Conservation (phyloP, 1,139 yeast species). For the Candida sojae region DNA sequence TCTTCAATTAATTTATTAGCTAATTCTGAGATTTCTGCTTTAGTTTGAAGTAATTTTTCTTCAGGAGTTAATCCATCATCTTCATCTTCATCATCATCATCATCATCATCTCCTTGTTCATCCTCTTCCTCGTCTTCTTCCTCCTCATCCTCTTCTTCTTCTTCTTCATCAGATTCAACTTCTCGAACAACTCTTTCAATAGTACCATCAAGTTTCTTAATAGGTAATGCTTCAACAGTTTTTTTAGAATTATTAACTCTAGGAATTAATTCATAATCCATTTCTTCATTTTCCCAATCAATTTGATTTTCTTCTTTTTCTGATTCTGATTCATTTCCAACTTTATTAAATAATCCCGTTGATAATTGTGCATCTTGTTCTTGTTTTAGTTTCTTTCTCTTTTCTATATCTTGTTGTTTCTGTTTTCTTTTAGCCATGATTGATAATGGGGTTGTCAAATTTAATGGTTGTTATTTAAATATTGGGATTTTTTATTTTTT, state of each 20-base stretch:
- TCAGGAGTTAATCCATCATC: slow-evolving; percentile 52
- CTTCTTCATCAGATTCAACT: slow-evolving; percentile 28
- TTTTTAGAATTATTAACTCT: slow-evolving; percentile 43
- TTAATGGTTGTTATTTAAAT: neutral
- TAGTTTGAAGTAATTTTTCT: slow-evolving; percentile 59
- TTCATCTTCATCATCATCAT: slow-evolving; percentile 22
- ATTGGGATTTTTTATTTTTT: slow-evolving; percentile 5
- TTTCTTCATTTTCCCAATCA: slow-evolving; percentile 64
- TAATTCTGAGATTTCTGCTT: slow-evolving; percentile 81
- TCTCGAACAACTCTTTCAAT: slow-evolving; percentile 61
- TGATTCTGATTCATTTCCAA: slow-evolving; percentile 15
- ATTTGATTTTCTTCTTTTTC: slow-evolving; percentile 13
- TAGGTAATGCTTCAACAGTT: slow-evolving; percentile 76
- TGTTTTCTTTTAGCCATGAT: slow-evolving; percentile 47
- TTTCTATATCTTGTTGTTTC: slow-evolving; percentile 43
- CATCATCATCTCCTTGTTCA: slow-evolving; percentile 18
- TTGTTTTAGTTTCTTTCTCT: slow-evolving; percentile 53
- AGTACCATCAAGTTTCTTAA: slow-evolving; percentile 69
- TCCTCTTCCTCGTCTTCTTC: slow-evolving; percentile 23
- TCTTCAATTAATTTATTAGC: slow-evolving; percentile 82
- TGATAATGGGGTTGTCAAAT: neutral
- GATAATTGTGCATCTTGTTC: slow-evolving; percentile 45
- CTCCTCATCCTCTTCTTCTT: slow-evolving; percentile 20
- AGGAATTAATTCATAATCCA: slow-evolving; percentile 66
- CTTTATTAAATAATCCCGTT: slow-evolving; percentile 43